Base-by-base conservation (phyloP, 768 basidiomycete species). In the Podaxis sp. region DNA sequence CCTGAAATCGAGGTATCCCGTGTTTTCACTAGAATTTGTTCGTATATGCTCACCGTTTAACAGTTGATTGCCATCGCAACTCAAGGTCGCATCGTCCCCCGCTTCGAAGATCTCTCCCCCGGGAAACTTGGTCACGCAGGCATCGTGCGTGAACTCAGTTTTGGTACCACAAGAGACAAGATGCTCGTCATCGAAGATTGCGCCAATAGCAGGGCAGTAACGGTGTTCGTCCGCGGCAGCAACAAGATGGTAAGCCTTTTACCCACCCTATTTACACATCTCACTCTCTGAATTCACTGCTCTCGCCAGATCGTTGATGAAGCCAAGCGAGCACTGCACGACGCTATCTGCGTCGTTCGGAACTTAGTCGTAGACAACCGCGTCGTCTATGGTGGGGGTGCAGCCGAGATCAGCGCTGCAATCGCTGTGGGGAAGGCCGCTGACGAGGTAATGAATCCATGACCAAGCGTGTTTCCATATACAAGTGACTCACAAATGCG, bases 141-240 rank as follows among this genome's bases (percentile, higher is more conserved):
- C 11, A 76, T 96, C 57, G 96, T 99, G 5, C 86, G 95, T 36
- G 96, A 99, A 75, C 73, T 99, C 58, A 85, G 92, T 5, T 99
- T 99, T 73, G 97, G 97, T 52, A 99, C 97, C 7, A 99, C 97
- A 14, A 84, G 94, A 63, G 97, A 99, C 75, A 98, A 98, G 81
- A 99, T 99, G 97, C 86, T 99, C 58, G 91, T 98, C 64, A 96
- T 99, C 66, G 97, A 98, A 73, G 95, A 98, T 69, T 98, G 96
- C 68, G 96, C 97, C 16, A 99, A 99, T 77, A 85, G 89, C 9
- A 85, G 95, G 57, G 95, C 96, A 37, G 96, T 98, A 47, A 98
- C 97, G 6, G 89, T 98, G 67, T 98, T 99, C 66, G 95, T 98
- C 23, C 84, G 97, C 37, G 97, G 97, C 21, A 93, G 90, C 70